Percentiles rank a stretch among this genome's conserved stretches.
Conservation (phyloP, 2,329 filamentous ascomycete genomes). For the Xylaria sp. region DNA sequence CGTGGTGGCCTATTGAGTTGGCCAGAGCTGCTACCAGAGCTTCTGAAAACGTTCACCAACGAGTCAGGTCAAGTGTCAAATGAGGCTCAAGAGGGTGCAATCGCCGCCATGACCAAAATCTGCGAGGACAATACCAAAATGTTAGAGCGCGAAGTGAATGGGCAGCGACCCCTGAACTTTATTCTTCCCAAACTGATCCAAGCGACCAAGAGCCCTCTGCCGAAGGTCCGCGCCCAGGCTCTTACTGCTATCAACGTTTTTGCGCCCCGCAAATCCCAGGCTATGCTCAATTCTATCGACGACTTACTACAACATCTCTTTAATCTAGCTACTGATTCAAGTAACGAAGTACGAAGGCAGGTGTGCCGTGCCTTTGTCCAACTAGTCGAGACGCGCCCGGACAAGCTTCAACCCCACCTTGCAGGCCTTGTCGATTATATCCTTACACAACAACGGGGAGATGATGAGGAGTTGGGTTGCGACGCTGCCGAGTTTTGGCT, state of each 20-base stretch:
- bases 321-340: slow-evolving; percentile 78
- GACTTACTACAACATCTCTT: slow-evolving; percentile 85
- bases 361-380: slow-evolving; percentile 95
- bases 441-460: slow-evolving; percentile 85
- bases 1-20: slow-evolving; percentile 88
- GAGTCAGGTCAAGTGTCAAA: slow-evolving; percentile 72
- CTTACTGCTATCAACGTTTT: slow-evolving; percentile 92
- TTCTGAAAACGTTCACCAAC: slow-evolving; percentile 83
- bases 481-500: slow-evolving; percentile 99
- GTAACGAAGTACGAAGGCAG: slow-evolving; percentile 85
- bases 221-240: slow-evolving; percentile 83
- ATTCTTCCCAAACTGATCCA: slow-evolving; percentile 91
- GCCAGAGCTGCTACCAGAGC: slow-evolving; percentile 88
- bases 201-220: slow-evolving; percentile 79
- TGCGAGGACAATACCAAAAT: slow-evolving; percentile 94
- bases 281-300: slow-evolving; percentile 83
- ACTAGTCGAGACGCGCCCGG: slow-evolving; percentile 88
- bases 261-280: slow-evolving; percentile 83
- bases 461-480: slow-evolving; percentile 89
- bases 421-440: slow-evolving; percentile 92
- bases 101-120: slow-evolving; percentile 92
- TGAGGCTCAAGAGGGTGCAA: slow-evolving; percentile 89
- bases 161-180: slow-evolving; percentile 86
- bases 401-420: slow-evolving; percentile 91
- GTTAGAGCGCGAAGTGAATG: slow-evolving; percentile 87